Evolutionary conservation across 1,284 basidiomycete genomes (phyloP), one percentile per base, ranked within the genome.

Genomic region (Ustilago loliicola): DNA sequence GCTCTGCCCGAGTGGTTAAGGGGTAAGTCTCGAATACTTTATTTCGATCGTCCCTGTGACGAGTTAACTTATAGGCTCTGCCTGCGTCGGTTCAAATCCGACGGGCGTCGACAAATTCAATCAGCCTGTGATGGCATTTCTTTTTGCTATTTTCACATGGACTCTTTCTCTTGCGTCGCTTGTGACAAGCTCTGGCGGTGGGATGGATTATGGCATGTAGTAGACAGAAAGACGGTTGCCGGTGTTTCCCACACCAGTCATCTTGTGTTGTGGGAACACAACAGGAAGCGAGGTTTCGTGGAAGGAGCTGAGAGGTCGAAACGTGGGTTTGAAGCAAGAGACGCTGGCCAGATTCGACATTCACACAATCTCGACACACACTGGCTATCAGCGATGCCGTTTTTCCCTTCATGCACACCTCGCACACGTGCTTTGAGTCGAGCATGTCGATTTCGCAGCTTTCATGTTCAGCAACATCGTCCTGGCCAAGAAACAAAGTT

Each of bases 81-180:
- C 65, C 65, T 67, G 71, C 71, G 71, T 61, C 65, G 71, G 71
- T 73, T 73, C 71, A 73, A 73, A 73, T 73, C 71, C 71, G 65
- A 67, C 71, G 53, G 71, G 71, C 50, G 65, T 73, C 71, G 71
- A 58, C 59, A 66, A 57, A 29, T 8, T 34, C 9, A 34, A 34
- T 9, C 9, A 34, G 13, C 34, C 34, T 36, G 34, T 36, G 34
- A 36, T 36, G 34, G 34, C 13, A 36, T 10, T 36, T 36, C 34
- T 36, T 36, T 36, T 36, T 36, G 34, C 34, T 36, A 10, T 36
- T 10, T 10, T 10, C 34, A 36, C 3, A 9, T 36, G 9, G 34
- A 9, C 3, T 36, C 34, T 36, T 36, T 36, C n/a, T n/a, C n/a
- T n/a, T n/a, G n/a, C n/a, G n/a, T n/a, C n/a, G n/a, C n/a, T n/a